A percentile compares a stretch with the other conserved stretches of the same genome.
Conservation (phyloP, 331 rosid genomes). For the Quercus tomentella region DNA sequence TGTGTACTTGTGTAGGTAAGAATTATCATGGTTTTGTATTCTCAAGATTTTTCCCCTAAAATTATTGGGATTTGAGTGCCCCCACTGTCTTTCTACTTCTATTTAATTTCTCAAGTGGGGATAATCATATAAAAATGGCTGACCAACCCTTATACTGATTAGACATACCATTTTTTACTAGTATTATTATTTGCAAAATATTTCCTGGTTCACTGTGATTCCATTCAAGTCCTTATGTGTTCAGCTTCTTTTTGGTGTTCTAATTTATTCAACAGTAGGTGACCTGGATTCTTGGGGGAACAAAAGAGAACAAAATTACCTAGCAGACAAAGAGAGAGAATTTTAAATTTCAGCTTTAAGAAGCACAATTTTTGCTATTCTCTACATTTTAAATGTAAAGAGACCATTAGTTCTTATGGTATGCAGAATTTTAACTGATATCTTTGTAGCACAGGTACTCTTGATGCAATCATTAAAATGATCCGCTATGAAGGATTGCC, state of each 20-base stretch:
- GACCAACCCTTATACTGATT: neutral
- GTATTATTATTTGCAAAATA: neutral
- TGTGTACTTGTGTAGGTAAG: too few species aligned
- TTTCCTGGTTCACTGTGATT: neutral
- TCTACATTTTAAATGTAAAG: neutral
- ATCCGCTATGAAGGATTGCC: conserved; percentile 66
- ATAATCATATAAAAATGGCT: neutral
- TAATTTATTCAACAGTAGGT: neutral
- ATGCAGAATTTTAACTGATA: neutral
- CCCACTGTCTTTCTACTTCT: too few species aligned
- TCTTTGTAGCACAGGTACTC: conserved; percentile 43
- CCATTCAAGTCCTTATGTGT: neutral
- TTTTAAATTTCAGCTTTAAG: neutral
- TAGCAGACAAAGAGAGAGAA: neutral
- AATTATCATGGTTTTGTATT: too few species aligned
- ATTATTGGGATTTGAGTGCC: too few species aligned
- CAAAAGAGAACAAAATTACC: neutral
- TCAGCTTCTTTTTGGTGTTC: neutral
- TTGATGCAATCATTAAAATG: conserved; percentile 75
- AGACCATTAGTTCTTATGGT: neutral
- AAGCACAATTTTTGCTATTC: neutral
- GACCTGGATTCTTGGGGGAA: neutral
- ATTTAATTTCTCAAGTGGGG: neutral
- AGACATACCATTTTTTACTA: neutral
- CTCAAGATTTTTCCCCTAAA: too few species aligned